Evolutionary conservation across 306 rosid species (phyloP).

Genomic region (Prunus fruticosa): DNA sequence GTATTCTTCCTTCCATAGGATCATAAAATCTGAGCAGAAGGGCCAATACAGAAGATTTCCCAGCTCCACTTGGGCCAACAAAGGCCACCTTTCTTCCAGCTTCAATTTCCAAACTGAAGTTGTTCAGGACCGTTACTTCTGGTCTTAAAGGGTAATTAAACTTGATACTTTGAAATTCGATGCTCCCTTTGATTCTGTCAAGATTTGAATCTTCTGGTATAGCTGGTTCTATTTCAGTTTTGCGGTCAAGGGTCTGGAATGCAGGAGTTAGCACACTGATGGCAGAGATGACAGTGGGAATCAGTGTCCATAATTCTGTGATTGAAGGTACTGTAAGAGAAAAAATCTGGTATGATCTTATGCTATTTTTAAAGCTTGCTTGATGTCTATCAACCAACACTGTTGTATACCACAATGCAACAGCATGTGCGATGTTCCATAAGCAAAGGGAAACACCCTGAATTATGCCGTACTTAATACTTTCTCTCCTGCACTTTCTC

Average conservation of each 20-base stretch:
- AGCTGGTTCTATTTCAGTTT: constrained; percentile 70
- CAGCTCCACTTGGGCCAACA: constrained; percentile 87
- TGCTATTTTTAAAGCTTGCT: constrained; percentile 61
- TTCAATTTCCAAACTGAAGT: constrained; percentile 67
- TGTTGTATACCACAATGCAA: constrained; percentile 88
- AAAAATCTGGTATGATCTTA: constrained; percentile 86
- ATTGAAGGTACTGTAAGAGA: constrained; percentile 94
- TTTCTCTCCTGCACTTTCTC: constrained; percentile 59
- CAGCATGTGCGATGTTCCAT: constrained; percentile 93
- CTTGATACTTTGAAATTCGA: constrained; percentile 54
- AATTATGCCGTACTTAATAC: constrained; percentile 68
- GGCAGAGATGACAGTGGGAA: constrained; percentile 84
- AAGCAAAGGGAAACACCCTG: constrained; percentile 81
- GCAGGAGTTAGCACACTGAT: constrained; percentile 71
- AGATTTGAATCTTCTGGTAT: constrained; percentile 40
- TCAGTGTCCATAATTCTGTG: constrained; percentile 80
- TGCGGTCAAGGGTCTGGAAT: constrained; percentile 69
- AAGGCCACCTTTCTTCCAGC: constrained; percentile 71
- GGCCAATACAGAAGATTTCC: constrained; percentile 73
- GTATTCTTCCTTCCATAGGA: constrained; percentile 55
- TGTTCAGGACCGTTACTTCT: constrained; percentile 51
- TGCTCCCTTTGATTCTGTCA: constrained; percentile 51
- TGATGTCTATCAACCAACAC: constrained; percentile 54
- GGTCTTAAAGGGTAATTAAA: constrained; percentile 78
- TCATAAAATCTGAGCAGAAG: constrained; percentile 78